phyloP scores from a whole-genome alignment of 495 filamentous ascomycete genomes.

The Aspergillus carlsbadensis region DNA sequence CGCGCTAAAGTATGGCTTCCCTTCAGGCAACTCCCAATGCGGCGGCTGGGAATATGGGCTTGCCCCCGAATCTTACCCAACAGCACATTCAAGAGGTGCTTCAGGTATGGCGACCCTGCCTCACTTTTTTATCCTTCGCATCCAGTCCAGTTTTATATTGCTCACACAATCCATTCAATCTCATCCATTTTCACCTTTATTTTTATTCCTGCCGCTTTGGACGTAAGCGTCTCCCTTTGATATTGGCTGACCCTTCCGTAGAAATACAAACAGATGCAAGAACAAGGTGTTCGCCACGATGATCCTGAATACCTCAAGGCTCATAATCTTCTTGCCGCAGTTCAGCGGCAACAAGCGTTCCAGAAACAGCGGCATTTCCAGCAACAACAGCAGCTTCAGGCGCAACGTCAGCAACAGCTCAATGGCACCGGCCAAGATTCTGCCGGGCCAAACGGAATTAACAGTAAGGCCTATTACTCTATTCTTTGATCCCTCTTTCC shows the following conservation, averaged over 20 bases:
- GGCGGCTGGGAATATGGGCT: constrained; percentile 56
- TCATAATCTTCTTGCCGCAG: constrained; percentile 60
- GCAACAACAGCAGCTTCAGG: constrained; percentile 48
- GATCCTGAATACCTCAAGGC: constrained; percentile 81
- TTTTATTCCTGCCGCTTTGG: background rate
- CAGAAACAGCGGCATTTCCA: constrained; percentile 45
- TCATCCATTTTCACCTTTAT: background rate
- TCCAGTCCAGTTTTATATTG: background rate
- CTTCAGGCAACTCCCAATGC: constrained; percentile 67
- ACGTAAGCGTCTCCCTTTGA: background rate
- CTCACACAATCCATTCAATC: background rate
- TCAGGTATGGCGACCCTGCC: constrained; percentile 44
- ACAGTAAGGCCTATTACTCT: constrained; percentile 41
- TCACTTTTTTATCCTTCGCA: constrained; percentile 7
- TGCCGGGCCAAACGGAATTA: constrained; percentile 46
- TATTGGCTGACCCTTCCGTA: constrained; percentile 32
- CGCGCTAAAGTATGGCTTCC: constrained; percentile 66
- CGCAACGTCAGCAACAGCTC: constrained; percentile 47
- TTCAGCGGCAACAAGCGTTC: constrained; percentile 61
- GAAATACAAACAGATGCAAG: constrained; percentile 82
- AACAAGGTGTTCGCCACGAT: constrained; percentile 65
- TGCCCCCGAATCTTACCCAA: constrained; percentile 56
- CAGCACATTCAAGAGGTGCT: constrained; percentile 62
- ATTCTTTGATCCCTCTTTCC: background rate
- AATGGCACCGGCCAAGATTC: constrained; percentile 39